Base-by-base conservation (phyloP, 2,329 filamentous ascomycete species). In the Penicillium sp. region DNA sequence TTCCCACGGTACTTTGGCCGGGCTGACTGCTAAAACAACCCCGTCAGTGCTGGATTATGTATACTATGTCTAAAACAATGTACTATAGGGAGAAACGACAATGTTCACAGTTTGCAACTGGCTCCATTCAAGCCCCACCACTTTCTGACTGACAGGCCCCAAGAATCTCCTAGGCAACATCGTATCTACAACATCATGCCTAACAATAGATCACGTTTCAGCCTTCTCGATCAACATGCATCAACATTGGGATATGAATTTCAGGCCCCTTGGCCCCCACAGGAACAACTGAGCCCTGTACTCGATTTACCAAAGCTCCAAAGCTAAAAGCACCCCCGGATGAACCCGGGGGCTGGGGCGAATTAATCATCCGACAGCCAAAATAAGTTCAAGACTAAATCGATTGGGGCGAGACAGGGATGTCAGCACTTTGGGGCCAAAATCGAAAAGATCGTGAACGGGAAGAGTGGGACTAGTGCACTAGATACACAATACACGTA, bases 1-100 rank as follows among this genome's bases (percentile, higher is more conserved):
- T 97, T 96, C 71, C 93, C 93, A 48, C 85, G 93, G 66, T 93
- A 77, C 62, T 78, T 74, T 59, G 83, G 83, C 64, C 80, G 75
- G 75, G 83, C 71, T 67, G 84, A 78, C 77, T 77, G 83, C 78
- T 77, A 63, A 59, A 59, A 16, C 4, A 1, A 10, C 42, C 14
- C 49, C 21, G 39, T 9, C 16, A 37, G 19, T 6, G n/a, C 14
- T 50, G 31, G 47, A 55, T 37, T 57, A 31, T 63, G 63, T 65
- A 64, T 54, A 45, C 61, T 64, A 50, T 31, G 31, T 31, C 14
- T 31, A 49, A 25, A 59, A 43, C 23, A 54, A 23, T 64, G 60
- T 65, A 66, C 42, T 47, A 64, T 65, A 64, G 53, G 55, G 39
- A 35, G 48, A 14, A 57, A 39, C 7, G 5, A 19, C 35, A 39